Evolutionary conservation across 441 rosid species (phyloP).

Genomic region (Jatropha podagrica): DNA sequence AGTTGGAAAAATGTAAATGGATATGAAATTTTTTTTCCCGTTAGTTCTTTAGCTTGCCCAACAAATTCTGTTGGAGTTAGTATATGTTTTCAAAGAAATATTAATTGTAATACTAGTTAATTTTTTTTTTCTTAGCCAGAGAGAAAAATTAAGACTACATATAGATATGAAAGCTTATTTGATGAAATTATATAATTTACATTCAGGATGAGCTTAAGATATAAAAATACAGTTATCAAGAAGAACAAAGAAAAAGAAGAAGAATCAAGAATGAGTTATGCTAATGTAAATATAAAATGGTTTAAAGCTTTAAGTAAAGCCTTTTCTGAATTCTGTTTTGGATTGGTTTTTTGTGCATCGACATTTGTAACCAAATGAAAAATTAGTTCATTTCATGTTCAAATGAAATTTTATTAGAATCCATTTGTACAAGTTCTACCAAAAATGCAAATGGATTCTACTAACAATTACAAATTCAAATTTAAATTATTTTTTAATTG

Average conservation of each 20-base stretch:
- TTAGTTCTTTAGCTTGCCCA: neutral
- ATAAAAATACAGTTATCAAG: neutral
- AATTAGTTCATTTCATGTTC: neutral
- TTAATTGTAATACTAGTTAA: neutral
- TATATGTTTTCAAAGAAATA: neutral
- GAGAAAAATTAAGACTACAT: neutral
- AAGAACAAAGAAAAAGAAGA: neutral
- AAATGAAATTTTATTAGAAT: neutral
- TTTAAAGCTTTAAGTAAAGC: neutral
- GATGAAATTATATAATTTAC: neutral
- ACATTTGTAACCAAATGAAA: neutral
- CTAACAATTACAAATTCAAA: neutral
- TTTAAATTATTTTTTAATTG: neutral
- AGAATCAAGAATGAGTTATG: neutral
- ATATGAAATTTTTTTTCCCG: neutral
- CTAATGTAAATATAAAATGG: neutral
- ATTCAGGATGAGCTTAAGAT: neutral
- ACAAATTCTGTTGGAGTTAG: neutral
- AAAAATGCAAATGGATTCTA: neutral
- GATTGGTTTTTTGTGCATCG: neutral
- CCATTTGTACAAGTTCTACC: neutral
- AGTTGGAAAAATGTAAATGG: neutral
- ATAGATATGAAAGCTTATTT: neutral
- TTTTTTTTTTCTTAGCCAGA: too few species aligned
- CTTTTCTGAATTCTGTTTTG: neutral